A percentile compares a stretch with the other conserved stretches of the same genome.
Evolutionary conservation across 2,329 filamentous ascomycete genomes (phyloP).

Genomic region (Ascocoryne sarcoides): DNA sequence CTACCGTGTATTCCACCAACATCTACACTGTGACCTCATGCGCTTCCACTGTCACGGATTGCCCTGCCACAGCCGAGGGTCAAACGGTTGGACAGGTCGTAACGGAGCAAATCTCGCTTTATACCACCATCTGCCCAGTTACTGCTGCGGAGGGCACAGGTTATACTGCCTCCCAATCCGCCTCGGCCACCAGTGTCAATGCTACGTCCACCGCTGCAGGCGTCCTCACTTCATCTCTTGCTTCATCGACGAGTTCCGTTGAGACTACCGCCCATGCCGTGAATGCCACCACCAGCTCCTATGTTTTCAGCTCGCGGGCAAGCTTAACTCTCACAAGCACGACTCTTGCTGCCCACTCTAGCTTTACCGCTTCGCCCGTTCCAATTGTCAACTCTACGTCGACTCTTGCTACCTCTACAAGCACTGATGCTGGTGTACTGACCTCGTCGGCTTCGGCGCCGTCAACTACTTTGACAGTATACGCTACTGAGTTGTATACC

Average conservation of each 20-base stretch:
- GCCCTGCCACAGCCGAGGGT: background rate
- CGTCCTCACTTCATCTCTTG: constrained; percentile 1
- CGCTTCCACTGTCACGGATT: background rate
- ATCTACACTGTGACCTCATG: constrained; percentile 1
- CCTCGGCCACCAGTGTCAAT: background rate
- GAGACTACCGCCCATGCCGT: background rate
- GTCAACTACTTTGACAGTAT: constrained; percentile 31
- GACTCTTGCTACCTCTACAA: background rate
- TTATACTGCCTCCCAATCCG: background rate
- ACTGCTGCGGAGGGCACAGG: background rate
- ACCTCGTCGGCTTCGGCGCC: background rate
- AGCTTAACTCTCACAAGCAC: background rate
- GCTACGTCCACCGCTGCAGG: constrained; percentile 1
- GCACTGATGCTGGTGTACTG: background rate
- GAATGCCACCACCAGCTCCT: background rate
- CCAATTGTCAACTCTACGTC: background rate
- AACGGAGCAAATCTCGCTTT: background rate
- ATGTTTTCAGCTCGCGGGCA: background rate
- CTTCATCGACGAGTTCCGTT: background rate
- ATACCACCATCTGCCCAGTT: constrained; percentile 1
- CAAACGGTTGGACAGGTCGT: background rate
- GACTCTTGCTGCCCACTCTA: background rate
- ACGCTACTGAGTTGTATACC: constrained; percentile 30
- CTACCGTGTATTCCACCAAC: background rate
- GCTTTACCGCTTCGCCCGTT: background rate